Base-by-base conservation (phyloP, 1,139 yeast species). In the Pichia kudriavzevii region DNA sequence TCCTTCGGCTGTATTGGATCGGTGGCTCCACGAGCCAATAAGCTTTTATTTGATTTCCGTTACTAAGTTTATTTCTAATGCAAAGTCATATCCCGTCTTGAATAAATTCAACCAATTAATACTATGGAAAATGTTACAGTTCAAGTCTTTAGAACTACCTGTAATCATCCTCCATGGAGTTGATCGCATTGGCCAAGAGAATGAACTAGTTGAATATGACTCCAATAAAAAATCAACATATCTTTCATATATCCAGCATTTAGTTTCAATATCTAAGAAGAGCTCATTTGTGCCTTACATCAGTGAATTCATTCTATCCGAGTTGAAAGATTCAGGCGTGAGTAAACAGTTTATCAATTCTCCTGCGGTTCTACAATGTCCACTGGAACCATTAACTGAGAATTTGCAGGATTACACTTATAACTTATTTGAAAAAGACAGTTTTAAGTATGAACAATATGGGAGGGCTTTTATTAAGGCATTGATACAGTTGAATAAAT, bases 1-100 rank as follows among this genome's bases (percentile, higher is more conserved):
- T 0, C 75, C 79, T 2, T 58, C 60, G 2, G 54, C 54, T 28
- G 72, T 75, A 2, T 49, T 72, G 6, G 62, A 67, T 17, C 60
- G 82, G 34, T 78, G 87, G 87, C 56, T 71, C 36, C 62, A 77
- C 12, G 87, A 78, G 52, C 83, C 84, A 0, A 69, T 78, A 2
- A 64, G 71, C 5, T 68, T 73, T 55, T 58, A 76, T 16, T 53
- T 76, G 30, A 49, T 78, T 10, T 69, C 81, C 1, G 62, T 74
- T 2, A 62, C 72, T 4, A 60, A 69, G 7, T 78, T 77, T 46
- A 62, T 75, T 7, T 62, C 69, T 22, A 78, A 78, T 46, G 67
- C 70, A 16, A 72, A 73, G 46, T 67, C 69, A 17, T 75, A 66
- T 47, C 84, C 84, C 0, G 85, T 78, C 2, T 58, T 78, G 26